A percentile compares a stretch with the other conserved stretches of the same genome.
Conservation (phyloP, 2,329 filamentous ascomycete species). For the Huntiella moniliformis region DNA sequence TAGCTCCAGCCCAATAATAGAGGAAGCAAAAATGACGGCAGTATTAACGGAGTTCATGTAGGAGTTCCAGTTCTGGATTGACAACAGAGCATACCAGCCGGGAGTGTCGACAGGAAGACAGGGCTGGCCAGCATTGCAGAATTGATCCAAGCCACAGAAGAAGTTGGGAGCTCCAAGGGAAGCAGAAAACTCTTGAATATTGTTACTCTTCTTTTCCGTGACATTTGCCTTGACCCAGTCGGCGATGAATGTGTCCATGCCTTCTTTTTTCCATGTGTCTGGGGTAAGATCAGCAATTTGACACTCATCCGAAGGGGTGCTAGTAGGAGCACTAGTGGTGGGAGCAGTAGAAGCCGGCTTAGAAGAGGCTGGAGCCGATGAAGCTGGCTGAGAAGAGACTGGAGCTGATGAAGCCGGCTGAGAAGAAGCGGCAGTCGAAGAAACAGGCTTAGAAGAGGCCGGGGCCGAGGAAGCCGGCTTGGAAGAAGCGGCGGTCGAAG, state of each 20-base stretch:
- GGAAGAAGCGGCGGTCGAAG: neutral
- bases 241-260: conserved; percentile 6
- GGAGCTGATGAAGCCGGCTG: neutral
- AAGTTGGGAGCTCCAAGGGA: conserved; percentile 12
- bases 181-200: conserved; percentile 10
- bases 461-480: neutral
- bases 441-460: neutral
- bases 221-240: conserved; percentile 10
- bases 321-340: neutral
- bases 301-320: neutral
- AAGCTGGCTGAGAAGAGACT: neutral
- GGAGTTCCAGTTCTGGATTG: conserved; percentile 11
- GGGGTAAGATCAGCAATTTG: neutral
- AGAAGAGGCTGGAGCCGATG: neutral
- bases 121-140: conserved; percentile 13
- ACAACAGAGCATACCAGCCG: conserved; percentile 12
- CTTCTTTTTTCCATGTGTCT: neutral
- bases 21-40: conserved; percentile 11
- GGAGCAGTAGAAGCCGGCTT: neutral
- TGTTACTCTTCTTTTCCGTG: conserved; percentile 3
- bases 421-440: neutral
- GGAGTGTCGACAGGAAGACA: conserved; percentile 11
- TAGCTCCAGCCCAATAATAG: conserved; percentile 11
- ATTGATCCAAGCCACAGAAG: conserved; percentile 10
- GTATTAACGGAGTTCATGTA: conserved; percentile 13